Evolutionary conservation across 2,329 filamentous ascomycete species (phyloP).

Genomic region (Pseudomassariella vexata): DNA sequence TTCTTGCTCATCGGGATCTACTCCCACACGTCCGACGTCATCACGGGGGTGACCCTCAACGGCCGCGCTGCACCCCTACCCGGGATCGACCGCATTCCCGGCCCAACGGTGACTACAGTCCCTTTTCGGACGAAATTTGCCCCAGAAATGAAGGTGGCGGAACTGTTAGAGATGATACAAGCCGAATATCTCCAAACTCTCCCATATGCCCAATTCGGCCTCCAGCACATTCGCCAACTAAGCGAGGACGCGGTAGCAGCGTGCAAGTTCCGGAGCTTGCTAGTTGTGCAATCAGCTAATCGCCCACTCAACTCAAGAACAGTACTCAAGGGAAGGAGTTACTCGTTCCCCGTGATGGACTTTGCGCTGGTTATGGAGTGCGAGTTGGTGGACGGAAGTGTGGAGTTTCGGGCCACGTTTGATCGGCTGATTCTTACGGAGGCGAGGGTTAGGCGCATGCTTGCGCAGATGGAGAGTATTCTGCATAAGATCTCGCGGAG

Average conservation of each 20-base stretch:
- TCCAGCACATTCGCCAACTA: constrained; percentile 5
- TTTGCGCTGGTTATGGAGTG: constrained; percentile 5
- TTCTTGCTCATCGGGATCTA: not conserved
- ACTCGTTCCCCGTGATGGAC: constrained; percentile 5
- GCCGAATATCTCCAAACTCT: not conserved
- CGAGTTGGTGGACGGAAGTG: constrained; percentile 1
- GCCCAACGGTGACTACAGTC: constrained; percentile 2
- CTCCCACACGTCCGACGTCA: not conserved
- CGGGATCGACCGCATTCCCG: constrained; percentile 1
- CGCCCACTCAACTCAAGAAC: constrained; percentile 1
- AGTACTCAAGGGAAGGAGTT: constrained; percentile 1
- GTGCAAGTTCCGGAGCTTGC: constrained; percentile 6
- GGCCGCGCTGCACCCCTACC: constrained; percentile 1
- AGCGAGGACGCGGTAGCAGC: constrained; percentile 5
- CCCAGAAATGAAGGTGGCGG: not conserved
- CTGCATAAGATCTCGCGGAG: not conserved
- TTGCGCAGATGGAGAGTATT: constrained; percentile 3
- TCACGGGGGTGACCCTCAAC: not conserved
- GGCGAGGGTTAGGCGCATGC: constrained; percentile 1
- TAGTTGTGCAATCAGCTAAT: constrained; percentile 5
- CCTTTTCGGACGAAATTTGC: not conserved
- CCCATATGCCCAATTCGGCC: constrained; percentile 5
- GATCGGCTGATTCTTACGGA: constrained; percentile 1
- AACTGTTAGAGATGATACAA: not conserved
- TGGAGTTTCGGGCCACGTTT: constrained; percentile 5